Evolutionary conservation across 179 eudicot genomes (phyloP), one percentile per base, ranked within the genome.

Genomic region (Monotropa hypopitys): DNA sequence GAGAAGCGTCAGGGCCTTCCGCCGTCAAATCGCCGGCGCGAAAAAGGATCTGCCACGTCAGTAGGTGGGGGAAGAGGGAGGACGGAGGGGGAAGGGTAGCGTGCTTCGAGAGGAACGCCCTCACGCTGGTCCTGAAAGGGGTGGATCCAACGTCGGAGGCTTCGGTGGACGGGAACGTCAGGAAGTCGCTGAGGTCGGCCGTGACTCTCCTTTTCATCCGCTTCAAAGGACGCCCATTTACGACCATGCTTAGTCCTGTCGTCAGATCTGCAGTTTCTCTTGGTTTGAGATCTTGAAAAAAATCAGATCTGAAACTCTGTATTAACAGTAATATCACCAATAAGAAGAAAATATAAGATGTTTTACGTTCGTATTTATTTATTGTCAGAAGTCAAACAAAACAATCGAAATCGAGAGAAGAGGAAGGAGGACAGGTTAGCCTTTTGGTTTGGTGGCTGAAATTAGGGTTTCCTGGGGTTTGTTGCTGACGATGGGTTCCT

Each of bases 31-130:
- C 94, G 18, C 91, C 94, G 70, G 82, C 89, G 1, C 89, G 89
- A 77, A 90, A 88, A 18, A 92, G 82, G 5, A 90, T 79, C 89
- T 90, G 93, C 95, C 97, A 89, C 82, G 93, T 85, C 76, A 90
- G 81, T 23, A 90, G 88, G 61, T 90, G 88, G 0, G 93, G 92
- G 20, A 90, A 81, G 10, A 90, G 84, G 53, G 93, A 87, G 13
- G 87, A 84, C 8, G 92, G 92, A 5, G 97, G 90, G 15, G 91
- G 89, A 0, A 87, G 77, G 7, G 85, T 80, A 75, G 95, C 96
- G 89, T 93, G 87, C 57, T 83, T 84, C 7, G 86, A 46, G 26
- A 93, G 77, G 57, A 93, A 92, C 40, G 80, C 88, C 73, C 77
- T 88, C 0, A 92, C 84, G 81, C 82, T 84, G 0, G 81, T 83